A percentile compares a stretch with the other conserved stretches of the same genome.
Conservation (phyloP, 306 rosid genomes). For the Medicago truncatula region DNA sequence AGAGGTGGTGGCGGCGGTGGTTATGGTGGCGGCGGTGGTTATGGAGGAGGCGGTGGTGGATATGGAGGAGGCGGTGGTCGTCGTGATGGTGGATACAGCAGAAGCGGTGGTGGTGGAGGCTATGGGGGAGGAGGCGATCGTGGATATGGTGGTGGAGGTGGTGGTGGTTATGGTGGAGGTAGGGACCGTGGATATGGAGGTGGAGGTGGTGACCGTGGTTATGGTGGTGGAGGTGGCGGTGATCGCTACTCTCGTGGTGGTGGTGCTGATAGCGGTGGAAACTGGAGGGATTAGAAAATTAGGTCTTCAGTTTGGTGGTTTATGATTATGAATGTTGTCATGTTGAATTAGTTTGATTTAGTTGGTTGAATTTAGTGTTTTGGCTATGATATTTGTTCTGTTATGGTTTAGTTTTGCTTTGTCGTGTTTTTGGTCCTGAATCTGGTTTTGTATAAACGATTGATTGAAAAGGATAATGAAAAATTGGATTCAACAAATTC, state of each 20-base stretch:
- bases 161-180: not conserved
- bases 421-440: slow-evolving; percentile 26
- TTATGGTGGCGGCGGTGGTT: slow-evolving; percentile 65
- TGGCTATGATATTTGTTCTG: not conserved
- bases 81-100: not conserved
- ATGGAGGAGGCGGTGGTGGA: slow-evolving; percentile 34
- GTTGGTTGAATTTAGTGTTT: not conserved
- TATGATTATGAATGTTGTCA: not conserved
- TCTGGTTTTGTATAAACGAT: slow-evolving; percentile 26
- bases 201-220: not conserved
- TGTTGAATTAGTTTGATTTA: not conserved
- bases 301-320: not conserved
- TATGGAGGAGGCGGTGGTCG: slow-evolving; percentile 40
- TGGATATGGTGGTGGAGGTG: not conserved
- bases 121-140: slow-evolving; percentile 10
- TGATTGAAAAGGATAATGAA: slow-evolving; percentile 3
- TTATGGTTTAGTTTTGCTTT: not conserved
- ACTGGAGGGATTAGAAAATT: slow-evolving; percentile 62
- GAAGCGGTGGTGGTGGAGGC: slow-evolving; percentile 43
- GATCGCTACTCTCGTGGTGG: slow-evolving; percentile 59
- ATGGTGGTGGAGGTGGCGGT: not conserved
- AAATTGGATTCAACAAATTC: not conserved
- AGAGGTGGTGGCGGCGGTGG: slow-evolving; percentile 39
- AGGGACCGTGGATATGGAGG: not conserved
- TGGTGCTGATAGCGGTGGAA: slow-evolving; percentile 37